Evolutionary conservation across 2,329 filamentous ascomycete genomes (phyloP).

Genomic region (Xenosphaeropsis pyriputrescens): DNA sequence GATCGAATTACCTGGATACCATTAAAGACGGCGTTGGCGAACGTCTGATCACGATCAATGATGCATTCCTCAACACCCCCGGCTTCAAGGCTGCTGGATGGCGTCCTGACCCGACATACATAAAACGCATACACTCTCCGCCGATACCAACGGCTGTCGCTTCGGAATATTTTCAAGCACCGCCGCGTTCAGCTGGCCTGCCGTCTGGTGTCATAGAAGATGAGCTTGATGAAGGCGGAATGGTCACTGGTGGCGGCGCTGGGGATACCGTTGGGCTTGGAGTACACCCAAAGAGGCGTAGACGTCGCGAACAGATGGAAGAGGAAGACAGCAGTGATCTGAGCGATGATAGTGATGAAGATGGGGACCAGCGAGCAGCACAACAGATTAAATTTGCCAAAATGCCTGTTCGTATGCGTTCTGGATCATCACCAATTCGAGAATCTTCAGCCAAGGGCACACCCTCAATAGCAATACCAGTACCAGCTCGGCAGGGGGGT

Average conservation of each 20-base stretch:
- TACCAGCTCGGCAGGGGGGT: conserved; percentile 6
- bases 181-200: conserved; percentile 41
- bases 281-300: conserved; percentile 49
- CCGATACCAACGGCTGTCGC: conserved; percentile 73
- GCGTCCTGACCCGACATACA: conserved; percentile 57
- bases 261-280: conserved; percentile 55
- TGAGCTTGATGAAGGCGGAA: conserved; percentile 48
- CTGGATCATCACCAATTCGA: conserved; percentile 77
- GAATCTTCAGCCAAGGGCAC: conserved; percentile 53
- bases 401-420: conserved; percentile 76
- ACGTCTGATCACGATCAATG: conserved; percentile 68
- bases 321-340: conserved; percentile 78
- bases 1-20: conserved; percentile 64
- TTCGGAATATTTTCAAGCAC: conserved; percentile 73
- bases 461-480: conserved; percentile 7
- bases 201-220: conserved; percentile 42
- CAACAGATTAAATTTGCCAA: conserved; percentile 94
- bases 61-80: conserved; percentile 63
- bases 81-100: conserved; percentile 76
- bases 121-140: conserved; percentile 74
- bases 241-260: conserved; percentile 52
- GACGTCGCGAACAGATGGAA: conserved; percentile 52
- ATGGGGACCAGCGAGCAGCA: conserved; percentile 55
- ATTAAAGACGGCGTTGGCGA: conserved; percentile 77
- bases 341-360: conserved; percentile 73